Evolutionary conservation across 768 basidiomycete genomes (phyloP), one percentile per base, ranked within the genome.

Genomic region (Dioszegia hungarica): DNA sequence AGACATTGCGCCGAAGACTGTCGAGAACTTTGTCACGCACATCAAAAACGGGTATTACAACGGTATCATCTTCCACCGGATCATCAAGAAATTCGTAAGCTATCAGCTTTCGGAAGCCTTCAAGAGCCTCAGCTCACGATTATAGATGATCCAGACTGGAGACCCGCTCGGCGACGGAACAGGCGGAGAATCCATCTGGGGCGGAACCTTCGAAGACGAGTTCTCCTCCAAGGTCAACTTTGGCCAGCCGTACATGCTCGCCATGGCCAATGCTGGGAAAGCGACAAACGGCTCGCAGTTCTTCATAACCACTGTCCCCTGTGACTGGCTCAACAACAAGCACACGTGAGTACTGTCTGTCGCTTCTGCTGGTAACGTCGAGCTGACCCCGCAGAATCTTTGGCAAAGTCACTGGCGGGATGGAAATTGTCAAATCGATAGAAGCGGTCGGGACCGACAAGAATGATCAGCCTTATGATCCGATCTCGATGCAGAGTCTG

Each of bases 21-120:
- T 99, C 36, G 95, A 99, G 78, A 99, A 97, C 79, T 98, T 99
- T 77, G 88, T 93, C 22, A 91, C 90, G 1, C 90, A 93, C 66
- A 84, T 89, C 15, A 81, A 88, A 64, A 89, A 86, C 63, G 85
- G 89, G 1, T 98, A 87, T 78, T 98, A 87, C 69, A 94, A 99
- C 73, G 86, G 87, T 12, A 80, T 95, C 56, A 84, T 97, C 68
- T 97, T 98, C 81, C 95, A 99, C 75, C 88, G 95, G 56, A 89
- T 98, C 62, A 99, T 99, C 73, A 83, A 90, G 59, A 98, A 99
- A 78, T 99, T 99, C 72, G 80, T 80, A 52, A 53, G 80, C 75
- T 27, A 24, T 6, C 36, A 19, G 10, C 38, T 24, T 19, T 24
- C 5, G 40, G n/a, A 4, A 40, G 24, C 17, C 28, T 34, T 19